phyloP scores from a whole-genome alignment of 139 green algal species.

The Chlamydomonas sp. region DNA sequence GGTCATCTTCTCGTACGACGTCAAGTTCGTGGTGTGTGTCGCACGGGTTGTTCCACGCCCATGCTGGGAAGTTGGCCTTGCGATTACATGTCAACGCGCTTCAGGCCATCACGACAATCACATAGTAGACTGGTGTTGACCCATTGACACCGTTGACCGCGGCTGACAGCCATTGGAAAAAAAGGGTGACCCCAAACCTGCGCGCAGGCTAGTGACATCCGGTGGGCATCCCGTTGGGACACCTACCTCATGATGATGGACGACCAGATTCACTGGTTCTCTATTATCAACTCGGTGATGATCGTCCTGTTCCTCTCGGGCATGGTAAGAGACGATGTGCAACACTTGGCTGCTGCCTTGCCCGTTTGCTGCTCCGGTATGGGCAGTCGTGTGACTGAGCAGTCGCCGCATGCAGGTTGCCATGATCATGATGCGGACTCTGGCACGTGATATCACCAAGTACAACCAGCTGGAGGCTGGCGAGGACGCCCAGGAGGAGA shows the following conservation, averaged over 20 bases:
- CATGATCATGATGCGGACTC: slow-evolving; percentile 98
- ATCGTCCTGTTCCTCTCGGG: slow-evolving; percentile 98
- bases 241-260: slow-evolving; percentile 97
- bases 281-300: slow-evolving; percentile 99
- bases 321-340: slow-evolving; percentile 79
- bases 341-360: neutral
- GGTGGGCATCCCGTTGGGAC: slow-evolving; percentile 98
- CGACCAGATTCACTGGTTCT: slow-evolving; percentile 99
- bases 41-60: neutral
- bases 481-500: slow-evolving; percentile 96
- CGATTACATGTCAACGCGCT: too few species aligned
- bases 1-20: slow-evolving; percentile 98
- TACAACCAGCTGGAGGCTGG: slow-evolving; percentile 98
- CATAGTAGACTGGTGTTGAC: too few species aligned
- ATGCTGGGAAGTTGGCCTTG: neutral
- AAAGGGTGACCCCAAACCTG: too few species aligned
- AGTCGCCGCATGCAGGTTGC: slow-evolving; percentile 50
- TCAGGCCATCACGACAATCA: too few species aligned
- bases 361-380: too few species aligned
- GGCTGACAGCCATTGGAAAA: too few species aligned
- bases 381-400: too few species aligned
- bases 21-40: slow-evolving; percentile 84
- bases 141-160: too few species aligned
- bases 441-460: slow-evolving; percentile 95
- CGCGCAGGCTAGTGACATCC: slow-evolving; percentile 81